These are phyloP conservation scores for Lactifluus hygrophoroides DNA, from an alignment of 768 basidiomycete genomes.

Conservation along the genomic window DNA sequence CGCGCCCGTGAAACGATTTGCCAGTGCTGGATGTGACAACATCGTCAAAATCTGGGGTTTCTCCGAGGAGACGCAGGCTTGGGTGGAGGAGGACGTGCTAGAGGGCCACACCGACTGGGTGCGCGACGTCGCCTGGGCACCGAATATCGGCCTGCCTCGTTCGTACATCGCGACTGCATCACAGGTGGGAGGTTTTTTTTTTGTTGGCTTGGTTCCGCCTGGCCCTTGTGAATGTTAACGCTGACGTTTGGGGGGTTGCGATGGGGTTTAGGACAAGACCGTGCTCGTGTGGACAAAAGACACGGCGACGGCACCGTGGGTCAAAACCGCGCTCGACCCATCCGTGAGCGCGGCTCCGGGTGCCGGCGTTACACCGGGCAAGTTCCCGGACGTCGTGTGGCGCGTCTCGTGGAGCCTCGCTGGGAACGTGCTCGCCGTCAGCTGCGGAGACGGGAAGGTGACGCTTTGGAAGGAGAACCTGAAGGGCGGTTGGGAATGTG, in stretches of 20 bases:
- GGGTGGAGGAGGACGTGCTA: slow-evolving; percentile 85
- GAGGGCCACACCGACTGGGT: slow-evolving; percentile 98
- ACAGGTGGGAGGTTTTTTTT: slow-evolving; percentile 41
- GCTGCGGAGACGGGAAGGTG: slow-evolving; percentile 96
- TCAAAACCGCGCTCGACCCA: slow-evolving; percentile 72
- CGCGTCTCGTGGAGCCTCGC: slow-evolving; percentile 97
- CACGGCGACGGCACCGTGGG: slow-evolving; percentile 63
- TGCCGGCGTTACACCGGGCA: slow-evolving; percentile 47
- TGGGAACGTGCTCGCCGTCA: slow-evolving; percentile 92
- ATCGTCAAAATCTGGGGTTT: slow-evolving; percentile 92
- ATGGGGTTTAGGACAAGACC: slow-evolving; percentile 53
- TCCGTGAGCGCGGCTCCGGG: slow-evolving; percentile 38
- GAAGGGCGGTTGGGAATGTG: slow-evolving; percentile 93
- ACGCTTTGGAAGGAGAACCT: slow-evolving; percentile 98
- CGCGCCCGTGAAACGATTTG: slow-evolving; percentile 76
- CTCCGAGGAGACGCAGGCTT: slow-evolving; percentile 78
- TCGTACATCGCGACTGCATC: slow-evolving; percentile 95
- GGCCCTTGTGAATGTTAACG: not conserved
- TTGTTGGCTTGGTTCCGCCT: not conserved
- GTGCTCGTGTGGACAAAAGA: slow-evolving; percentile 92
- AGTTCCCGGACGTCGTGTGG: slow-evolving; percentile 97
- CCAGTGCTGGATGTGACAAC: slow-evolving; percentile 93
- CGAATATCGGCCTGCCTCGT: slow-evolving; percentile 89
- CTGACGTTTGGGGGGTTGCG: not conserved
- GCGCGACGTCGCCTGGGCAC: slow-evolving; percentile 97